These are phyloP conservation scores for Colletotrichum endophyticum DNA, from an alignment of 2,329 filamentous ascomycete species.

Conservation along the genomic window DNA sequence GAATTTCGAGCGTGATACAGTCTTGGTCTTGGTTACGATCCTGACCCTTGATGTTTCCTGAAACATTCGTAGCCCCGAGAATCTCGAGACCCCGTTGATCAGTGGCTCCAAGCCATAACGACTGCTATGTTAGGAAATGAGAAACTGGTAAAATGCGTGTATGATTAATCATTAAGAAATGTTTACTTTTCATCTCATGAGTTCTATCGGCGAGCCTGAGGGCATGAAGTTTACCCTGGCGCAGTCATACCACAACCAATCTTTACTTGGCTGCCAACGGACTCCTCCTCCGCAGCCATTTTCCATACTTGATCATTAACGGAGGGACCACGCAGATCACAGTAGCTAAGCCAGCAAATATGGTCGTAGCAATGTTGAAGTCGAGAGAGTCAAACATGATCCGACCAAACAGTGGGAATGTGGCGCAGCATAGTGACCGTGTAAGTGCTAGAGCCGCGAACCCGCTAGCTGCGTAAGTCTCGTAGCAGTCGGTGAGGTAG, in stretches of 20 bases:
- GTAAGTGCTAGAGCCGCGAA: not conserved
- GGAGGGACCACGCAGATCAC: not conserved
- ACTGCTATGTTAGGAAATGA: not conserved
- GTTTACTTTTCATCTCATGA: not conserved
- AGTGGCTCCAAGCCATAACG: not conserved
- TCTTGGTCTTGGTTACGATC: not conserved
- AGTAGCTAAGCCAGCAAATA: not conserved
- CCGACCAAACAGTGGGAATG: not conserved
- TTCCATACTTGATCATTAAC: not conserved
- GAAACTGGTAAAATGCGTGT: not conserved
- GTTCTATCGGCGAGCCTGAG: not conserved
- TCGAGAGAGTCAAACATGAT: not conserved
- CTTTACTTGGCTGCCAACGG: not conserved
- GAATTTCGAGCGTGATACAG: not conserved
- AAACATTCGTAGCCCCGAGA: not conserved
- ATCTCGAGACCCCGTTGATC: not conserved
- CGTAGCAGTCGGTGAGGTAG: constrained; percentile 2
- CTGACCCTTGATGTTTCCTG: not conserved
- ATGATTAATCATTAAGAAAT: not conserved
- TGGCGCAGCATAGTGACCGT: not conserved
- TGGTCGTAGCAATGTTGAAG: not conserved
- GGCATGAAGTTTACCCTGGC: not conserved
- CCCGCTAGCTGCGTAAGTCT: not conserved
- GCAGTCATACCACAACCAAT: not conserved
- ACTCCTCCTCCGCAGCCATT: not conserved